These are phyloP conservation scores for Nothophytophthora sp. DNA, from an alignment of 352 stramenopile species.

Conservation along the genomic window DNA sequence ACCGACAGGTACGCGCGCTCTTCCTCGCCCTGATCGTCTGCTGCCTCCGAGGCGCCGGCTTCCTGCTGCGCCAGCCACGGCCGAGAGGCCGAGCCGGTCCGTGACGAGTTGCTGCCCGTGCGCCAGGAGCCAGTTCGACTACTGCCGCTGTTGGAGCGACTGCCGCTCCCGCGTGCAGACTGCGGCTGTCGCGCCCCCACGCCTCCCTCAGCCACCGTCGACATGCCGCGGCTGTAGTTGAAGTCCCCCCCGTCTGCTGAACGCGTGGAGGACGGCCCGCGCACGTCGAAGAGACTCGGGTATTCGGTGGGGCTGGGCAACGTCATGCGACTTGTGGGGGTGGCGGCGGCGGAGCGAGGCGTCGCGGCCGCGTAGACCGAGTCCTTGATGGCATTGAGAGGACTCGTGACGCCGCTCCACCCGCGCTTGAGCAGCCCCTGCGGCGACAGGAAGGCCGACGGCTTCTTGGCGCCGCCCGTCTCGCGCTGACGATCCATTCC, in stretches of 20 bases:
- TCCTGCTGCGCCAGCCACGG: constrained; percentile 11
- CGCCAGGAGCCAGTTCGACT: constrained; percentile 36
- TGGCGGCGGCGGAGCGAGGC: constrained; percentile 42
- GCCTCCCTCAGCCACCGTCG: no score
- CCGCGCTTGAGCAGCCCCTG: constrained; percentile 63
- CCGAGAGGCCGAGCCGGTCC: constrained; percentile 18
- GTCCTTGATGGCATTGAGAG: constrained; percentile 65
- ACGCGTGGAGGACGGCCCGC: constrained; percentile 42
- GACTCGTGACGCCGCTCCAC: constrained; percentile 67
- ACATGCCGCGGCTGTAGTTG: no score
- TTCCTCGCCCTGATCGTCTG: constrained; percentile 55
- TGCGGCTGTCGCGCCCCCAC: constrained; percentile 23
- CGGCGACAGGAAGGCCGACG: constrained; percentile 47
- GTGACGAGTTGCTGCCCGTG: constrained; percentile 28
- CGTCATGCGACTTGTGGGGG: constrained; percentile 28
- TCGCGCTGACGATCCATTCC: constrained; percentile 20
- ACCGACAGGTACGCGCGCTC: constrained; percentile 66
- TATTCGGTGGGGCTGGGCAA: constrained; percentile 62
- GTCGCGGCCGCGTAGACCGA: constrained; percentile 49
- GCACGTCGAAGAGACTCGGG: constrained; percentile 73
- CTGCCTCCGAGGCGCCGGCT: no score
- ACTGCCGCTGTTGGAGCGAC: no score
- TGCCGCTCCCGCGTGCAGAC: constrained; percentile 33
- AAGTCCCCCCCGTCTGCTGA: constrained; percentile 23
- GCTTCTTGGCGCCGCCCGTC: constrained; percentile 39